Evolutionary conservation across 1,284 basidiomycete genomes (phyloP), one percentile per base, ranked within the genome.

Genomic region (Kwoniella shivajii): DNA sequence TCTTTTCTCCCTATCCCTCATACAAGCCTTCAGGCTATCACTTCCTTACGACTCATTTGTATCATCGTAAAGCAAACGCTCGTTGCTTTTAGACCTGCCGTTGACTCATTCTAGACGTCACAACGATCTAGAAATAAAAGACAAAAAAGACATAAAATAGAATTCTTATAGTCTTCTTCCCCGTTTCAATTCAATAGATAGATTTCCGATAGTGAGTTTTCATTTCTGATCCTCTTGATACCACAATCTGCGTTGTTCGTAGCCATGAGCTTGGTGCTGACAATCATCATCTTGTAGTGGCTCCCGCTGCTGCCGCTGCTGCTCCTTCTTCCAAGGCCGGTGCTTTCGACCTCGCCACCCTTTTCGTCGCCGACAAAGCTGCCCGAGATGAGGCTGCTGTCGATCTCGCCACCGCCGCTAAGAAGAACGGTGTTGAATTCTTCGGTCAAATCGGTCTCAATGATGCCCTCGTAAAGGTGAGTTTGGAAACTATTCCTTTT

Each of bases 391-490:
- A 86, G 57, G 86, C 90, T 41, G 86, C 84, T 63, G 80, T 84
- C 67, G 82, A 86, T 54, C 84, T 97, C 68, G 87, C 85, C 68
- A 83, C 85, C 56, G 80, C 84, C 73, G 85, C 84, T 68, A 85
- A 90, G 86, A 89, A 89, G 80, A 86, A 93, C 66, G 93, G 93
- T 74, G 88, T 92, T 64, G 80, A 86, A 64, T 88, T 87, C 71
- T 85, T 98, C 74, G 83, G 84, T 69, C 82, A 86, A 68, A 82
- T 87, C 63, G 89, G 85, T 68, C 89, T 96, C 80, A 81, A 82
- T 57, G 87, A 88, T 63, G 91, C 92, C 68, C 82, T 87, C 68
- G 75, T 91, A 79, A 92, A 90, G 84, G 78, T 76, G 57, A 68
- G 76, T 64, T 18, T 27, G 18, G 41, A 36, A 36, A n/a, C 34